Conservation (phyloP, 805 yeast species). For the Candida montana region DNA sequence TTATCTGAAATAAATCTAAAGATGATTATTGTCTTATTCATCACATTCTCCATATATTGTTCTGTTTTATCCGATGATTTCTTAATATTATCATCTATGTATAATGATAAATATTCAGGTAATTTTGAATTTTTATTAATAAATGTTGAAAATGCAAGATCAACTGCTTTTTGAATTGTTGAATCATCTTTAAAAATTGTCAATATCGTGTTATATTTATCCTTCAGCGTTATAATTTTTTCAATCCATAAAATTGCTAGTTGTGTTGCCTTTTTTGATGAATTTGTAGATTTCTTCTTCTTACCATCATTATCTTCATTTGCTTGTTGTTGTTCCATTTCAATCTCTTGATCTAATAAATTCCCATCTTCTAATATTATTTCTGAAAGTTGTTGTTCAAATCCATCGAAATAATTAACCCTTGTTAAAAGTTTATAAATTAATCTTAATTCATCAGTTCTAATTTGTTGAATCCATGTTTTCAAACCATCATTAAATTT, state of each 20-base stretch:
- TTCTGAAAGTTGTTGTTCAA: conserved; percentile 43
- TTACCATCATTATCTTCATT: conserved; percentile 19
- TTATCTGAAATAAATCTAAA: conserved; percentile 72
- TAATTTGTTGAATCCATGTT: conserved; percentile 48
- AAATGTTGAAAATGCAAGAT: conserved; percentile 56
- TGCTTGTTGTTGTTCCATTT: conserved; percentile 3
- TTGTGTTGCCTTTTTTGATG: conserved; percentile 31
- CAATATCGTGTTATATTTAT: conserved; percentile 45
- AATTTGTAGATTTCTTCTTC: conserved; percentile 7
- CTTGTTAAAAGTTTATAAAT: conserved; percentile 46
- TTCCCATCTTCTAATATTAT: conserved; percentile 44
- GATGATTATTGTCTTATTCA: conserved; percentile 54
- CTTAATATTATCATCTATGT: conserved; percentile 52
- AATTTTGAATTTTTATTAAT: conserved; percentile 45
- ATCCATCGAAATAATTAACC: conserved; percentile 48
- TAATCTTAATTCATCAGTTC: conserved; percentile 38
- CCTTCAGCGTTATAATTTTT: conserved; percentile 45
- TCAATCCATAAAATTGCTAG: conserved; percentile 67
- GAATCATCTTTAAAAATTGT: conserved; percentile 41
- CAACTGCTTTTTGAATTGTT: conserved; percentile 47
- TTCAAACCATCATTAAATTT: conserved; percentile 49
- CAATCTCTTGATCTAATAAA: conserved; percentile 14
- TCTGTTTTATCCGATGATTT: conserved; percentile 43
- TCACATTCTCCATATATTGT: conserved; percentile 38
- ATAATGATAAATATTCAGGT: conserved; percentile 53